Evolutionary conservation across 163 green algal genomes (phyloP).

Genomic region (Scenedesmus sp.): DNA sequence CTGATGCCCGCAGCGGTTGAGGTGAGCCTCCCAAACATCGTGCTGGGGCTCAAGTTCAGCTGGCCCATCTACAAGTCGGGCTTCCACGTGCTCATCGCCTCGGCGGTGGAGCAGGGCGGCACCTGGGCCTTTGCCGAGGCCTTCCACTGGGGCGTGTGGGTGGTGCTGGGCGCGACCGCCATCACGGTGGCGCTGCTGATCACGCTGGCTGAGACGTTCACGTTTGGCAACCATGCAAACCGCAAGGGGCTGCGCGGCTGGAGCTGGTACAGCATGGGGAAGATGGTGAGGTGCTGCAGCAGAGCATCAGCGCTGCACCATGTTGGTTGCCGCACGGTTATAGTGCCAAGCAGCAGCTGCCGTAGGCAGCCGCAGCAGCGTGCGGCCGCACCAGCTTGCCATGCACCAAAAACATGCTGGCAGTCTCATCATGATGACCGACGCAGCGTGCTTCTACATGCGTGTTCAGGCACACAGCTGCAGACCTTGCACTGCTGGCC

Average conservation of each 20-base stretch:
- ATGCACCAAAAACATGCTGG: not conserved
- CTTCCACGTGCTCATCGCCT: slow-evolving; percentile 30
- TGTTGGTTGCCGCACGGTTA: not conserved
- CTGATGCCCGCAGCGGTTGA: slow-evolving; percentile 4
- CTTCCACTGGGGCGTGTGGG: slow-evolving; percentile 32
- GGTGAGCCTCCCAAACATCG: slow-evolving; percentile 22
- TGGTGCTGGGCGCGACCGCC: slow-evolving; percentile 22
- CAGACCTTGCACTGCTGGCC: too few species aligned
- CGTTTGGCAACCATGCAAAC: not conserved
- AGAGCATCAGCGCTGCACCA: not conserved
- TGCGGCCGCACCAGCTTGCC: not conserved
- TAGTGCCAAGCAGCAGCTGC: not conserved
- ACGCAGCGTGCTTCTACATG: too few species aligned
- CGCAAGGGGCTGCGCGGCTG: slow-evolving; percentile 18
- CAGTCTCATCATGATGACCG: too few species aligned
- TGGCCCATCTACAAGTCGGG: slow-evolving; percentile 50
- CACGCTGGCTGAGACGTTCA: not conserved
- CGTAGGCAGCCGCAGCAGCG: not conserved
- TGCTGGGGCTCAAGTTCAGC: slow-evolving; percentile 42
- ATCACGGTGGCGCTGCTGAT: not conserved
- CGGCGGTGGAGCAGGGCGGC: not conserved
- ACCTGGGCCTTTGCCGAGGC: slow-evolving; percentile 24
- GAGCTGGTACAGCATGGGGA: slow-evolving; percentile 41
- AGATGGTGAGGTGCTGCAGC: not conserved
- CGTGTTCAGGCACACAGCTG: too few species aligned